phyloP scores from a whole-genome alignment of 1,284 basidiomycete genomes.

The Apiotrichum mycotoxinovorans region DNA sequence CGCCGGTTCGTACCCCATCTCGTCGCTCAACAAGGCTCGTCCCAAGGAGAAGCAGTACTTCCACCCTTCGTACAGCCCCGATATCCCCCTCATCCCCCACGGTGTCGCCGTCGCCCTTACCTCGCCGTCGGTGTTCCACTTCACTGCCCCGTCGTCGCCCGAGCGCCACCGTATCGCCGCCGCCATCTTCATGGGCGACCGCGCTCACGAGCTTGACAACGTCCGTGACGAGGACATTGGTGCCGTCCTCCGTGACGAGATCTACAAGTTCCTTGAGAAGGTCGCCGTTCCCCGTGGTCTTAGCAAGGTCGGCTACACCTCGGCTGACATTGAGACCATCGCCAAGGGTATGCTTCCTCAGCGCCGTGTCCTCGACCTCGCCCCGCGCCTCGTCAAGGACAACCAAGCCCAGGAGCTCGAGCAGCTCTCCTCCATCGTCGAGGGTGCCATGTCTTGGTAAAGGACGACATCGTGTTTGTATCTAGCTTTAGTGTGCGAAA shows the following conservation, averaged over 20 bases:
- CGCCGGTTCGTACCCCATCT: slow-evolving; percentile 58
- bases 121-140: slow-evolving; percentile 85
- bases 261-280: slow-evolving; percentile 82
- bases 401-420: slow-evolving; percentile 73
- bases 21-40: slow-evolving; percentile 89
- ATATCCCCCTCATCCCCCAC: slow-evolving; percentile 88
- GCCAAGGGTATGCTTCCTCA: slow-evolving; percentile 48
- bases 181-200: slow-evolving; percentile 69
- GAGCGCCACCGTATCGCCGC: slow-evolving; percentile 85
- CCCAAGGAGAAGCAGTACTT: slow-evolving; percentile 71
- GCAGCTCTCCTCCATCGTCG: slow-evolving; percentile 69
- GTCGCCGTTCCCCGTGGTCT: slow-evolving; percentile 84
- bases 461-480: not conserved
- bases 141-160: slow-evolving; percentile 86
- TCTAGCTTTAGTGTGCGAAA: not conserved
- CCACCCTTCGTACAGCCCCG: slow-evolving; percentile 73
- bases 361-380: slow-evolving; percentile 45
- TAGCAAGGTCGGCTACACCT: slow-evolving; percentile 74
- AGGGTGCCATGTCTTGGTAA: slow-evolving; percentile 43
- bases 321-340: slow-evolving; percentile 39
- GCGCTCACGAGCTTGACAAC: slow-evolving; percentile 65
- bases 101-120: slow-evolving; percentile 83
- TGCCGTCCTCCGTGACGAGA: slow-evolving; percentile 76
- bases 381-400: slow-evolving; percentile 55
- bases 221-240: slow-evolving; percentile 82